These are phyloP conservation scores for Rhizophora mangle DNA, from an alignment of 345 rosid species.

Conservation along the genomic window DNA sequence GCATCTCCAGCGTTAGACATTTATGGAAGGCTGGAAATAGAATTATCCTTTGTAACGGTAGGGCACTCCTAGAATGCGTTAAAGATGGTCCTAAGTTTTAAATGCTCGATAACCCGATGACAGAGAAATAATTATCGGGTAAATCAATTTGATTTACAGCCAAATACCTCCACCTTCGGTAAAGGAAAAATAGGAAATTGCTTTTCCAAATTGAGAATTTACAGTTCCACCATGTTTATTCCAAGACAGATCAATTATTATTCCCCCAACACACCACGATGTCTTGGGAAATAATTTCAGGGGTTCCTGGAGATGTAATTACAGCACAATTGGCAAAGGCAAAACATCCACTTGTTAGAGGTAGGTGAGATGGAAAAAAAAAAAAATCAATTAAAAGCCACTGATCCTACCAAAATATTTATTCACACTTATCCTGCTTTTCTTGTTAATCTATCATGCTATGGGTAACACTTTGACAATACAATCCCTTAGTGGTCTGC, in stretches of 20 bases:
- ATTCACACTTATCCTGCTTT: background rate
- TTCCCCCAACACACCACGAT: background rate
- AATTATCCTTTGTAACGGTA: no score
- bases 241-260: background rate
- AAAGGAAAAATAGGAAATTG: no score
- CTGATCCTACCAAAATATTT: background rate
- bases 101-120: no score
- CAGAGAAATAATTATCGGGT: no score
- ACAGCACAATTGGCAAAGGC: background rate
- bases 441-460: background rate
- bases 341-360: background rate
- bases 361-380: constrained; percentile 13
- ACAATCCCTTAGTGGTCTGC: background rate
- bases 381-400: constrained; percentile 6
- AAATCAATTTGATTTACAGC: no score
- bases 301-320: background rate
- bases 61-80: no score
- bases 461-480: no score
- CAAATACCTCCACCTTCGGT: no score
- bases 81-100: no score
- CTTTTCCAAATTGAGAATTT: background rate
- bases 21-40: no score
- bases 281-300: background rate
- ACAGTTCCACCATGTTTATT: background rate
- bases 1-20: no score